Conservation (phyloP, 2,329 filamentous ascomycete species). For the Escovopsis sp. region DNA sequence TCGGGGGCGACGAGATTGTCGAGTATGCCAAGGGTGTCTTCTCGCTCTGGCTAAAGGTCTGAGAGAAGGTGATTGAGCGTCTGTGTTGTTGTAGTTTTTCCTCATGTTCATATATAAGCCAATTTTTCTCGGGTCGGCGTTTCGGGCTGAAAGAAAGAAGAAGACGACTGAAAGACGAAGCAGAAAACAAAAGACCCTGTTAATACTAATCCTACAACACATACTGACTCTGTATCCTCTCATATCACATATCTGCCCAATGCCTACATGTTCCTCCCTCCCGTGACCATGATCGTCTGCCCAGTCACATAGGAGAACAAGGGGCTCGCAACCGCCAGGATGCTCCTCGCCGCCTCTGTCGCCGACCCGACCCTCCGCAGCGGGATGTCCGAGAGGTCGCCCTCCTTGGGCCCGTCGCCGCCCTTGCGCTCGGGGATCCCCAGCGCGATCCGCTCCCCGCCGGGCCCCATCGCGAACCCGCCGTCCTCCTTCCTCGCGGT, state of each 20-base stretch:
- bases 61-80: background rate
- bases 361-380: slow-evolving; percentile 62
- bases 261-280: slow-evolving; percentile 48
- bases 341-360: slow-evolving; percentile 63
- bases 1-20: slow-evolving; percentile 89
- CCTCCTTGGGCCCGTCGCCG: slow-evolving; percentile 44
- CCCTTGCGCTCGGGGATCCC: slow-evolving; percentile 55
- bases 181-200: slow-evolving; percentile 8
- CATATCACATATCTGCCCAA: background rate
- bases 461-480: slow-evolving; percentile 61
- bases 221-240: slow-evolving; percentile 1
- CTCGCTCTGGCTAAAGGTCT: slow-evolving; percentile 65
- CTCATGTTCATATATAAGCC: too few relatives aligned
- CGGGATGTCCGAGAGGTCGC: slow-evolving; percentile 55
- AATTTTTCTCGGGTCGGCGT: slow-evolving; percentile 9
- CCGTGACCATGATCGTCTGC: slow-evolving; percentile 77
- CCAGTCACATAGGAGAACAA: slow-evolving; percentile 74
- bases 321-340: slow-evolving; percentile 68
- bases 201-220: slow-evolving; percentile 3
- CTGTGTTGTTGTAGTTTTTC: too few relatives aligned
- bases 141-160: slow-evolving; percentile 13
- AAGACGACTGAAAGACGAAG: slow-evolving; percentile 17
- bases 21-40: slow-evolving; percentile 85
- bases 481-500: slow-evolving; percentile 77
- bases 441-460: slow-evolving; percentile 59